phyloP scores from a whole-genome alignment of 371 early-diverging fungal genomes.

The Actinomortierella ambigua region DNA sequence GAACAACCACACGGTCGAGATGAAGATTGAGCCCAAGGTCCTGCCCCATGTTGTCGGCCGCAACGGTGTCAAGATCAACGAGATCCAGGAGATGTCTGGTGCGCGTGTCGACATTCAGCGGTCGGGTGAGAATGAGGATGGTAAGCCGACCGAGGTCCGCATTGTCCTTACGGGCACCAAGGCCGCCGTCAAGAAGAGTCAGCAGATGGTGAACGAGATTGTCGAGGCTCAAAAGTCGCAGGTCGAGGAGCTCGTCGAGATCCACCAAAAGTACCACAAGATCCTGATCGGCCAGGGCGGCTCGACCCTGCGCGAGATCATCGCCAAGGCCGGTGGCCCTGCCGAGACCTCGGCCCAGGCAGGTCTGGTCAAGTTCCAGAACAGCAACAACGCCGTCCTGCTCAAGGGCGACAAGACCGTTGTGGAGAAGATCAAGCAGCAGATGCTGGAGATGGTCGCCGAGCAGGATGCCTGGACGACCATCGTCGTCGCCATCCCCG shows the following conservation, averaged over 20 bases:
- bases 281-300: conserved; percentile 82
- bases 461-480: conserved; percentile 53
- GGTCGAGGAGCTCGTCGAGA: conserved; percentile 52
- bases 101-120: conserved; percentile 71
- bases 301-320: conserved; percentile 67
- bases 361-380: conserved; percentile 62
- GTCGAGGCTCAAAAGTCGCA: conserved; percentile 57
- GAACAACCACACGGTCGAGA: conserved; percentile 57
- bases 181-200: conserved; percentile 54
- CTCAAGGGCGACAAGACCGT: conserved; percentile 59
- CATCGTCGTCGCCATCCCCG: conserved; percentile 53
- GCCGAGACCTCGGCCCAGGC: conserved; percentile 48
- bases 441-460: conserved; percentile 55
- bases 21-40: conserved; percentile 58
- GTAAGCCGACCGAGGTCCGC: conserved; percentile 50
- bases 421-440: conserved; percentile 55
- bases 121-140: conserved; percentile 20
- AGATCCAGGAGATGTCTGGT: conserved; percentile 64
- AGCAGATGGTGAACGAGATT: conserved; percentile 55
- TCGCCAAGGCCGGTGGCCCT: conserved; percentile 67
- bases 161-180: conserved; percentile 67
- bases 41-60: conserved; percentile 80
- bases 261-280: conserved; percentile 73
- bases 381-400: conserved; percentile 50
- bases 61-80: conserved; percentile 66